Conservation (phyloP, 305 asterid species). For the Solanum hybrid region DNA sequence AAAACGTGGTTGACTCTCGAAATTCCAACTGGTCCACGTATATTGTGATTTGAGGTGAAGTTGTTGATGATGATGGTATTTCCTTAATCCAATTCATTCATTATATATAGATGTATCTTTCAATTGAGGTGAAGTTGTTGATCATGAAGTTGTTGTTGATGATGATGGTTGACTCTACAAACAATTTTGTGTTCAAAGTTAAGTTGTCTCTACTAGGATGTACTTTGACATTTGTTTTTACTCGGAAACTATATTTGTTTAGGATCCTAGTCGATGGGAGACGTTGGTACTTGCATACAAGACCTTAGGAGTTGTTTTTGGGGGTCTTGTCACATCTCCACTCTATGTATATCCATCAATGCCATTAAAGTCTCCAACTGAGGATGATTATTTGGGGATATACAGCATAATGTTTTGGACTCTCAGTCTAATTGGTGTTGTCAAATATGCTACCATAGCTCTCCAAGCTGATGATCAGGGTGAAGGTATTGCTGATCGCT, state of each 20-base stretch:
- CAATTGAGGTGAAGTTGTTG: neutral
- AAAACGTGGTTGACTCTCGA: neutral
- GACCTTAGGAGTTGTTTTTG: slow-evolving; percentile 42
- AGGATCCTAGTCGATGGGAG: slow-evolving; percentile 19
- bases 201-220: neutral
- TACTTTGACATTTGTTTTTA: neutral
- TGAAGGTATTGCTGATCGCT: slow-evolving; percentile 21
- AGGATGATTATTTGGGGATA: slow-evolving; percentile 34
- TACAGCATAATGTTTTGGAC: slow-evolving; percentile 44
- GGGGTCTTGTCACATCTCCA: slow-evolving; percentile 43
- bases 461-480: slow-evolving; percentile 43
- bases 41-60: neutral
- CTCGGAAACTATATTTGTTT: neutral
- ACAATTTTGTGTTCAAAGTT: neutral
- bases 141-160: neutral
- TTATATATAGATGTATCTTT: neutral
- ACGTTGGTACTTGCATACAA: slow-evolving; percentile 27
- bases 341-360: slow-evolving; percentile 42
- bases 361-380: slow-evolving; percentile 33
- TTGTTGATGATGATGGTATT: neutral
- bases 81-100: neutral
- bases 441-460: slow-evolving; percentile 34
- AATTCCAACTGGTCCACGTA: neutral
- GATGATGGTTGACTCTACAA: neutral
- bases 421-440: slow-evolving; percentile 34